A percentile compares a stretch with the other conserved stretches of the same genome.
phyloP scores from a whole-genome alignment of 2,329 filamentous ascomycete species.

The Ophiognomonia clavigignenti-juglandacearum region DNA sequence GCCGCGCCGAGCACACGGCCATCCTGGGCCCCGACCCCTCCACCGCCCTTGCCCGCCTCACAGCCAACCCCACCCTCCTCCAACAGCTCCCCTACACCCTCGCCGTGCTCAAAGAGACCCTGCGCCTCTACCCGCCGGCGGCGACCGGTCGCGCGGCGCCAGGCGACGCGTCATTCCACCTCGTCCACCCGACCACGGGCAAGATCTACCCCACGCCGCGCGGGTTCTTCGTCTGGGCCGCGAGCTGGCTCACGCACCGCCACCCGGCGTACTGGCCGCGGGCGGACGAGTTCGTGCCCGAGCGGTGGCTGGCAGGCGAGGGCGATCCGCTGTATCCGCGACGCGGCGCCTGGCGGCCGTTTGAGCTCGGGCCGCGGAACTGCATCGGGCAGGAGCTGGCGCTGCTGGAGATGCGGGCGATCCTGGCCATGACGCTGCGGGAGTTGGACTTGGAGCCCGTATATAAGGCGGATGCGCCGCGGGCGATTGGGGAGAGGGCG shows the following conservation, averaged over 20 bases:
- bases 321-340: slow-evolving; percentile 21
- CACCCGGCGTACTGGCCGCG: slow-evolving; percentile 31
- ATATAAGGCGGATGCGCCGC: slow-evolving; percentile 8
- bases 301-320: slow-evolving; percentile 32
- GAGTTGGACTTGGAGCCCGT: slow-evolving; percentile 13
- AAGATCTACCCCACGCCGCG: slow-evolving; percentile 32
- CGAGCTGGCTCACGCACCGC: slow-evolving; percentile 23
- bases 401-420: slow-evolving; percentile 28
- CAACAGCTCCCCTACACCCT: slow-evolving; percentile 46
- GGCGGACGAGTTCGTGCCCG: slow-evolving; percentile 34
- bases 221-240: slow-evolving; percentile 21
- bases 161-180: slow-evolving; percentile 28
- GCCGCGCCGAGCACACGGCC: slow-evolving; percentile 25
- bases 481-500: slow-evolving; percentile 7
- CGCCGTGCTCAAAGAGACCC: slow-evolving; percentile 50
- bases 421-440: slow-evolving; percentile 17
- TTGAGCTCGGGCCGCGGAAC: slow-evolving; percentile 31
- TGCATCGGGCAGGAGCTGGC: slow-evolving; percentile 34
- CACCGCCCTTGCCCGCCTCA: slow-evolving; percentile 27
- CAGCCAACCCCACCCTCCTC: slow-evolving; percentile 38
- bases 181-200: slow-evolving; percentile 31
- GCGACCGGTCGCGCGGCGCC: slow-evolving; percentile 32
- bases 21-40: slow-evolving; percentile 24
- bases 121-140: slow-evolving; percentile 46
- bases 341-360: slow-evolving; percentile 28